Evolutionary conservation across 306 rosid genomes (phyloP).

Genomic region (Nissolia schottii): DNA sequence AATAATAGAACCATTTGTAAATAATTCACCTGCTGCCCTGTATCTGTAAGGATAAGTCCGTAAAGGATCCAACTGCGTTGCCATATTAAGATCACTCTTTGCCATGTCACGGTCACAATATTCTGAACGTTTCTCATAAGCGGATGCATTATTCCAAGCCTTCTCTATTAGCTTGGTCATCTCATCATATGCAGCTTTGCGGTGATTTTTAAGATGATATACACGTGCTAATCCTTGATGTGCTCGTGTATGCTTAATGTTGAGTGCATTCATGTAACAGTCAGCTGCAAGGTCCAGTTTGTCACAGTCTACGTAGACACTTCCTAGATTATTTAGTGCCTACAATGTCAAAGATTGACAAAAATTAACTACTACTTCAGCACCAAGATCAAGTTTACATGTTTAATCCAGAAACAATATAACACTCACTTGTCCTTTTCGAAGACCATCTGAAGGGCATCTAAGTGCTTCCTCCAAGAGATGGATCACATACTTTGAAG

Average conservation of each 20-base stretch:
- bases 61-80: constrained; percentile 76
- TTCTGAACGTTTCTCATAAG: constrained; percentile 91
- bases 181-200: constrained; percentile 90
- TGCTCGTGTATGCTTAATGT: constrained; percentile 88
- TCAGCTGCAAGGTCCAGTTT: constrained; percentile 89
- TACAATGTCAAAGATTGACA: constrained; percentile 32
- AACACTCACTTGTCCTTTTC: constrained; percentile 83
- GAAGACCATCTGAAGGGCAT: constrained; percentile 94
- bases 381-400: constrained; percentile 9
- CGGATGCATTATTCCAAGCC: constrained; percentile 80
- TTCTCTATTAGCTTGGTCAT: constrained; percentile 91
- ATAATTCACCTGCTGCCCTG: constrained; percentile 81
- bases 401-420: not conserved
- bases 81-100: constrained; percentile 73
- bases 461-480: constrained; percentile 84
- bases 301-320: constrained; percentile 80
- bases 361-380: constrained; percentile 17
- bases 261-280: constrained; percentile 82
- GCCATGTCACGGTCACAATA: constrained; percentile 97
- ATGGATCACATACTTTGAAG: constrained; percentile 60
- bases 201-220: constrained; percentile 67
- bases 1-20: not conserved
- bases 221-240: constrained; percentile 97
- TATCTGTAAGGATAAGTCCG: constrained; percentile 95
- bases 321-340: constrained; percentile 89